Base-by-base conservation (phyloP, 345 rosid genomes). In the Gossypium turneri region DNA sequence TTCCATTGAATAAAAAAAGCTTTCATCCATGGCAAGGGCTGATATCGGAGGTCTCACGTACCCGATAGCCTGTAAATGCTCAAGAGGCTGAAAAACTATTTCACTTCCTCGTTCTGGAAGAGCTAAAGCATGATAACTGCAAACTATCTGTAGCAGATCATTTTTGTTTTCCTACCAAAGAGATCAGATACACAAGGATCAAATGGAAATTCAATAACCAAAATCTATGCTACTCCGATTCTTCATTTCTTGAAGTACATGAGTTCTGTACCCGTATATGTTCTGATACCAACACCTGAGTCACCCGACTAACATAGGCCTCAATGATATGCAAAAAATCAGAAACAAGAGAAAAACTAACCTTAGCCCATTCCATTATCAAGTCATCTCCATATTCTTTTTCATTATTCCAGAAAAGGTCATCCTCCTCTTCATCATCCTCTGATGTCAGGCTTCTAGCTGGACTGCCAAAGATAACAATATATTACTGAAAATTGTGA, bases 331-430 rank as follows among this genome's bases (percentile, higher is more conserved):
- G 56, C 34, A 64, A 59, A 73, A 67, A 43, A 74, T 45, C 48
- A 62, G 69, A 61, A 81, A 70, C 65, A 55, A 51, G 34, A 53
- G 70, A 67, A 53, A 34, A 79, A 87, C 92, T 81, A 75, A 94
- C 98, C 92, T 81, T 90, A 47, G 98, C 98, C 97, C 98, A 94
- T 76, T 90, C 97, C 87, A 91, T 81, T 74, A 94, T 84, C 12
- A 87, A 74, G 38, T 86, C 95, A 84, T 87, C 90, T 58, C 88
- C 93, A 63, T 86, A 84, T 51, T 69, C 59, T 17, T 51, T 69
- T 78, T 81, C 90, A 63, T 73, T 44, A 77, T 80, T 87, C 2
- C 90, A 27, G 75, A 86, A 86, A 47, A 81, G 66, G 44, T 87
- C 90, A 20, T 94, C 94, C 38, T 87, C 93, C 62, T 86, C 90